Evolutionary conservation across 2,329 filamentous ascomycete genomes (phyloP), one percentile per base, ranked within the genome.

Genomic region (Monosporascus sp.): DNA sequence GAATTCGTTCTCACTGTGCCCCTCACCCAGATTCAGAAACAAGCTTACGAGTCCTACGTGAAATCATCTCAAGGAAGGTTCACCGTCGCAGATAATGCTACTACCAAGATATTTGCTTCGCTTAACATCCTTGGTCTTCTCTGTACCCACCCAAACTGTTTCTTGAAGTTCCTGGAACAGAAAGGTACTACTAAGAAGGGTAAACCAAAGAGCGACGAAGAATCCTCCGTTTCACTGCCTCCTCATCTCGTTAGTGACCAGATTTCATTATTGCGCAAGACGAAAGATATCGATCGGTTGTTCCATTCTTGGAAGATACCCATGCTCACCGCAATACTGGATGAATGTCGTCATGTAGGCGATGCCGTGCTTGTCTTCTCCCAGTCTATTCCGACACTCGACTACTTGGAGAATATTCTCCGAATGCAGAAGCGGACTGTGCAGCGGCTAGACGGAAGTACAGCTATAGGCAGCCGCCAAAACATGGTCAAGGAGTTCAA

Each of bases 321-420:
- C 14, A 72, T 92, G 6, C 72, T 95, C n/a, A 70, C 83, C 44
- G 70, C 78, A 46, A 93, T 97, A 48, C 68, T 96, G 0, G 74
- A 85, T 22, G 78, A 86, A 57, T 85, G 86, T 6, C 79, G 78
- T 39, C 65, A 66, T 1, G 70, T 75, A 0, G 76, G 78, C 0
- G 92, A 97, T 67, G 91, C 91, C 62, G 80, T 91, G 1, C 76
- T 97, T 1, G 73, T 96, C 0, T 97, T 97, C 63, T 89, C 87
- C 0, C 86, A 90, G 51, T 88, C 84, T 15, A 74, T 90, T 11
- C 71, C 74, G 0, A 88, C 87, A 0, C 72, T 97, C 5, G 65
- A 91, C 60, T 93, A 85, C 59, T 73, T 96, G 1, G 78, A 84
- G 49, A 59, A 70, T 0, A 67, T 88, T 20, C 77, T 90, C 39